phyloP scores from a whole-genome alignment of 2,329 filamentous ascomycete species.

The Xylariaceae sp. region DNA sequence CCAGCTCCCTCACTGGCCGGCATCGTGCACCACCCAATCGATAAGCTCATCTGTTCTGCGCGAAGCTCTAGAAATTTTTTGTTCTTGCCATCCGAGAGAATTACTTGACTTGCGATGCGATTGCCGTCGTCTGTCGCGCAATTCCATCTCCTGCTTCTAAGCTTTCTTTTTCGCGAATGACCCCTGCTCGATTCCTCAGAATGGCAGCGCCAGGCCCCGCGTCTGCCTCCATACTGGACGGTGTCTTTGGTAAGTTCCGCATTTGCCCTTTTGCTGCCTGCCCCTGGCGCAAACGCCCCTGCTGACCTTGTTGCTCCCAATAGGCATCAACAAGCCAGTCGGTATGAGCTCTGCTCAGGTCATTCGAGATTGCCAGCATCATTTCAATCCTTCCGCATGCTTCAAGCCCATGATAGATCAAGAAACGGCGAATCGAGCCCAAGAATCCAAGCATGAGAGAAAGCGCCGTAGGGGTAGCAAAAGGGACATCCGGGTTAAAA shows the following conservation, averaged over 20 bases:
- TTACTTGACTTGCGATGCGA: not conserved
- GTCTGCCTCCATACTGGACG: constrained; percentile 42
- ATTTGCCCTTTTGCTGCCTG: not conserved
- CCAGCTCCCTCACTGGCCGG: no score
- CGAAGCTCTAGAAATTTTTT: constrained; percentile 10
- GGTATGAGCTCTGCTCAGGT: constrained; percentile 86
- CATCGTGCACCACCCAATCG: constrained; percentile 8
- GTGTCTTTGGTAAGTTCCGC: constrained; percentile 50
- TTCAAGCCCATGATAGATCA: constrained; percentile 74
- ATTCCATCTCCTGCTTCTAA: constrained; percentile 1
- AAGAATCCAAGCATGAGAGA: constrained; percentile 56
- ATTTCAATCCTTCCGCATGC: constrained; percentile 75
- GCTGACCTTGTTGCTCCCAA: no score
- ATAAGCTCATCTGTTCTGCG: constrained; percentile 10
- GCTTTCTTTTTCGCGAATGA: constrained; percentile 25
- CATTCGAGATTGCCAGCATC: constrained; percentile 78
- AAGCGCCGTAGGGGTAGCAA: constrained; percentile 54
- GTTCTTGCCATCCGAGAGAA: constrained; percentile 5
- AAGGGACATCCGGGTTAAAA: constrained; percentile 71
- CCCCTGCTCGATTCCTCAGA: constrained; percentile 30
- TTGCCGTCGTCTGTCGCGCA: not conserved
- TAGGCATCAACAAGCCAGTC: constrained; percentile 77
- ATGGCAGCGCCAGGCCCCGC: constrained; percentile 46
- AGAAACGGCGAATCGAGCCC: constrained; percentile 51
- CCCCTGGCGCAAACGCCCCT: not conserved